Conservation (phyloP, 441 rosid genomes). For the Gossypium lobatum region DNA sequence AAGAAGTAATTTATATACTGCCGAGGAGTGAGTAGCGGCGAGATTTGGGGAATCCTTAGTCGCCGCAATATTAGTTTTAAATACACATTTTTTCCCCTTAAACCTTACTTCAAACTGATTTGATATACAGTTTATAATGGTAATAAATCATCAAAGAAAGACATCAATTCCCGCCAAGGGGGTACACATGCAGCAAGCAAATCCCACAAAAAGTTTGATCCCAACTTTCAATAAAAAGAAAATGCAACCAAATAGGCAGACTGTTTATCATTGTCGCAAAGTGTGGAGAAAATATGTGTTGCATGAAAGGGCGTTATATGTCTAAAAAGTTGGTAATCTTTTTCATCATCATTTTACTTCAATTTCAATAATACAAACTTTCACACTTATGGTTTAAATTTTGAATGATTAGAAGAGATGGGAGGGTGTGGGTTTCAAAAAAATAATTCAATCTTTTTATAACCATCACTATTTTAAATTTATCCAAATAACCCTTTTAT, state of each 20-base stretch:
- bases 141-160: background rate
- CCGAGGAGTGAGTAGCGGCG: slow-evolving; percentile 67
- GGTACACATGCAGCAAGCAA: background rate
- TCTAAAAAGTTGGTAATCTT: slow-evolving; percentile 32
- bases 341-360: slow-evolving; percentile 33
- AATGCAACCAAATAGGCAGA: background rate
- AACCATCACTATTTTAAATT: too few relatives aligned
- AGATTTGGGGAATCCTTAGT: slow-evolving; percentile 49
- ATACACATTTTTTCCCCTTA: background rate
- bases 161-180: slow-evolving; percentile 26
- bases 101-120: too few relatives aligned
- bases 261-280: background rate
- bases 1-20: background rate
- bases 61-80: slow-evolving; percentile 42
- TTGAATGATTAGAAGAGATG: slow-evolving; percentile 19
- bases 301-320: slow-evolving; percentile 22
- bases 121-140: too few relatives aligned
- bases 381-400: slow-evolving; percentile 23
- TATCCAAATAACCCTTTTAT: too few relatives aligned
- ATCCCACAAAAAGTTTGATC: slow-evolving; percentile 6
- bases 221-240: background rate
- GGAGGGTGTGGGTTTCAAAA: slow-evolving; percentile 12
- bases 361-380: slow-evolving; percentile 29
- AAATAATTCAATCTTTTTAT: background rate
- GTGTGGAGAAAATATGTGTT: slow-evolving; percentile 11